Base-by-base conservation (phyloP, 371 early-diverging fungal species). In the Zancudomyces culisetae region DNA sequence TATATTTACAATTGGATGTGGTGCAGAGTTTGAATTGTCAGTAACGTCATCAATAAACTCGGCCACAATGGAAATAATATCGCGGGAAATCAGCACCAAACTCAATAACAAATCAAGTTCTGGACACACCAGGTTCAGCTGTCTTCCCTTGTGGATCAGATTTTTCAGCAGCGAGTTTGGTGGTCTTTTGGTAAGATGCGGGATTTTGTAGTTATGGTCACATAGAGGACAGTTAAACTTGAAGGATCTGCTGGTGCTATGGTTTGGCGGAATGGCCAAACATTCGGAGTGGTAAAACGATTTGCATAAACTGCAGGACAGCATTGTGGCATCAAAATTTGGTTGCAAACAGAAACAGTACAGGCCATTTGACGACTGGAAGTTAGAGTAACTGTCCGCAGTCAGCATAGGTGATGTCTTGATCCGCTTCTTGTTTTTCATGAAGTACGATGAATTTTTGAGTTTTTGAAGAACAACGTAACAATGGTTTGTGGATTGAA, bases 261-360 rank as follows among this genome's bases (percentile, higher is more conserved):
- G 70, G n/a, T 74, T 73, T 29, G 76, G 75, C 18, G 75, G 60
- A 3, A 79, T 60, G 43, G 70, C 66, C 22, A 85, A 68, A 54
- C 89, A 88, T 10, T 67, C 60, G 15, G 71, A 73, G 56, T 88
- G 89, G 58, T 83, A 88, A 84, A 81, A 80, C 48, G 77, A 81
- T 40, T 76, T 72, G 56, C 89, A 88, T n/a, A 67, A 55, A 54
- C 80, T 83, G 57, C 89, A 88, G 56, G 79, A 78, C 30, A 84
- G 74, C 85, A 85, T 86, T 54, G 74, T 62, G 4, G 78, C 81
- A 24, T 69, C n/a, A n/a, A n/a, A 60, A 39, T 81, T 77, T 0
- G 71, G 59, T 41, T 66, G 63, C 53, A 79, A 65, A 55, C 77
- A 83, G 15, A 83, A 53, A 48, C 84, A 83, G 45, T 71, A 78